Evolutionary conservation across 768 basidiomycete genomes (phyloP).

Genomic region (Lactarius trivialis): DNA sequence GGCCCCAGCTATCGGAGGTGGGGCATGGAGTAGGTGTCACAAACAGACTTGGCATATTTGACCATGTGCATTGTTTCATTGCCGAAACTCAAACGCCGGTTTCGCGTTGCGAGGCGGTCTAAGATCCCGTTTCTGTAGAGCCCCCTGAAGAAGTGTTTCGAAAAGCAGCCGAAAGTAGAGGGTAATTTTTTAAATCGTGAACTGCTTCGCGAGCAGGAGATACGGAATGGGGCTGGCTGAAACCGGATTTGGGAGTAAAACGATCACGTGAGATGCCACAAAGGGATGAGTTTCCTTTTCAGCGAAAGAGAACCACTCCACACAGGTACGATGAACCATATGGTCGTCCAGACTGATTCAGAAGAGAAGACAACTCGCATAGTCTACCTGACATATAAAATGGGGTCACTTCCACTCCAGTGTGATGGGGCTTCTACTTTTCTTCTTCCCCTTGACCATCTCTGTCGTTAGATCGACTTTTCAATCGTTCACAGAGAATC

Average conservation of each 20-base stretch:
- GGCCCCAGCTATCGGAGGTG: background rate
- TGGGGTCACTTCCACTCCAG: background rate
- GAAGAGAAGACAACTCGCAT: background rate
- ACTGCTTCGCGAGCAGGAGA: background rate
- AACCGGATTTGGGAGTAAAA: background rate
- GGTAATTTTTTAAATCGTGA: background rate
- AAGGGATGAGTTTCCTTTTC: background rate
- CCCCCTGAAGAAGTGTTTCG: conserved; percentile 2
- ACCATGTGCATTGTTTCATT: background rate
- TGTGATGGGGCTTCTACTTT: background rate
- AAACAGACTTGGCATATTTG: background rate
- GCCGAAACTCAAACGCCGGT: background rate
- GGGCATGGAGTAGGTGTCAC: background rate
- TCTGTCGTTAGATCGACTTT: background rate
- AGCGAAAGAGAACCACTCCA: background rate
- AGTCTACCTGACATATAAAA: background rate
- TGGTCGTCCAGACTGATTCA: conserved; percentile 1
- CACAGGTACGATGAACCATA: conserved; percentile 1
- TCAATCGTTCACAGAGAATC: background rate
- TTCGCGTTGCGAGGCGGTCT: background rate
- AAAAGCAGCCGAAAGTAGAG: background rate
- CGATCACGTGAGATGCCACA: background rate
- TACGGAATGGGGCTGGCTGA: background rate
- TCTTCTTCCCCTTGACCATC: background rate
- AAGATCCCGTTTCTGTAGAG: background rate